Percentiles rank a stretch among this genome's conserved stretches.
Conservation (phyloP, 345 rosid genomes). For the Theobroma cacao region DNA sequence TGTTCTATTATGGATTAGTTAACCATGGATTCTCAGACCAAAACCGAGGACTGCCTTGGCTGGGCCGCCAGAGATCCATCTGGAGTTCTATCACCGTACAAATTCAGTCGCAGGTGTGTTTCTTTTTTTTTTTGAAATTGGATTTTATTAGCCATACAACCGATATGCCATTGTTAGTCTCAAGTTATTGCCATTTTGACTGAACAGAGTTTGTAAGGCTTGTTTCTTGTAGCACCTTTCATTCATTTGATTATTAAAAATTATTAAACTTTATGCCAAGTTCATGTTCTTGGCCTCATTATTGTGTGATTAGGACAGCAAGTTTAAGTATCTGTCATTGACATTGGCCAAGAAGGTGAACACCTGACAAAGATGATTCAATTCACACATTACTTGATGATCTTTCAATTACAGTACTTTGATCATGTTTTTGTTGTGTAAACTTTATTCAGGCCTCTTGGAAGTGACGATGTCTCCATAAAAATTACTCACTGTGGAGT, state of each 20-base stretch:
- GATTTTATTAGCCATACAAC: too few species aligned
- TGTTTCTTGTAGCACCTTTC: neutral
- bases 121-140: neutral
- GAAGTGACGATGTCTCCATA: constrained; percentile 65
- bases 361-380: neutral
- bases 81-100: constrained; percentile 63
- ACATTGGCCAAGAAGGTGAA: neutral
- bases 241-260: neutral
- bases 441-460: constrained; percentile 44
- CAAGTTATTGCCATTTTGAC: neutral
- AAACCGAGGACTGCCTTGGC: constrained; percentile 38
- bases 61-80: constrained; percentile 77
- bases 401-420: neutral
- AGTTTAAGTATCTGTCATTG: neutral
- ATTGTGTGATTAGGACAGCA: neutral
- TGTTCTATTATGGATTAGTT: neutral
- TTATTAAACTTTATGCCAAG: neutral
- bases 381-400: neutral
- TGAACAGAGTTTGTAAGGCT: neutral
- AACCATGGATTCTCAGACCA: constrained; percentile 35
- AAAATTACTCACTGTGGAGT: constrained; percentile 87
- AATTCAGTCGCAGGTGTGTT: constrained; percentile 61
- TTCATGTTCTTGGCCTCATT: neutral
- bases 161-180: too few species aligned
- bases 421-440: neutral